Evolutionary conservation across 352 stramenopile genomes (phyloP), one percentile per base, ranked within the genome.

Genomic region (Pythium biforme): DNA sequence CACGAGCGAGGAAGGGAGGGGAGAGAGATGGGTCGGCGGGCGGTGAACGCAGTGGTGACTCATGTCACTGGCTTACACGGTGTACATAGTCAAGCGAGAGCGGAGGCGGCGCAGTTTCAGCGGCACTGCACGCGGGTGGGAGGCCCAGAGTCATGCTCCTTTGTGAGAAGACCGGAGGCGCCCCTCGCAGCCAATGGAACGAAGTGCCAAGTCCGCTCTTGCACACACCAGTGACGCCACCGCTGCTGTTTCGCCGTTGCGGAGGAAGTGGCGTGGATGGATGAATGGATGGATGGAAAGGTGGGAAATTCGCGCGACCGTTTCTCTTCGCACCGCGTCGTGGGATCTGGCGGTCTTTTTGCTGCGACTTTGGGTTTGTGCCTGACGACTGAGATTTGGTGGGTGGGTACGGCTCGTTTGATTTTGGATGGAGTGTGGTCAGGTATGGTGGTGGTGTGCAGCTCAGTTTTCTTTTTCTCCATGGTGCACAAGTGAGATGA

Each of bases 1-100:
- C 4, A 26, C 17, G 48, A 40, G 26, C 33, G 48, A 40, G 48
- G 48, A 55, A 55, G 29, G 27, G 27, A 55, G 26, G 48, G 27
- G 26, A 41, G 48, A 55, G 48, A 55, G 48, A 55, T 20, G 48
- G 27, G 26, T 53, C 47, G 48, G 31, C 48, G 48, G 48, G 27
- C 40, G 40, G 40, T 27, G 27, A n/a, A 40, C 15, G 19, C 48
- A n/a, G 48, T 27, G 27, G 48, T 27, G 48, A 27, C 15, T 27
- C 20, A 37, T 8, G n/a, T 47, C 40, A 47, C 40, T 22, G 40
- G 19, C 40, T 7, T 22, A 47, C n/a, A 25, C 40, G n/a, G 25
- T 37, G 23, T 34, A 34, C 25, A 52, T n/a, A n/a, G n/a, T 37
- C 5, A n/a, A 37, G 46, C 12, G 23, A 19, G 26, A 34, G 46